phyloP scores from a whole-genome alignment of 495 filamentous ascomycete species.

The Aspergillus kassunensis region DNA sequence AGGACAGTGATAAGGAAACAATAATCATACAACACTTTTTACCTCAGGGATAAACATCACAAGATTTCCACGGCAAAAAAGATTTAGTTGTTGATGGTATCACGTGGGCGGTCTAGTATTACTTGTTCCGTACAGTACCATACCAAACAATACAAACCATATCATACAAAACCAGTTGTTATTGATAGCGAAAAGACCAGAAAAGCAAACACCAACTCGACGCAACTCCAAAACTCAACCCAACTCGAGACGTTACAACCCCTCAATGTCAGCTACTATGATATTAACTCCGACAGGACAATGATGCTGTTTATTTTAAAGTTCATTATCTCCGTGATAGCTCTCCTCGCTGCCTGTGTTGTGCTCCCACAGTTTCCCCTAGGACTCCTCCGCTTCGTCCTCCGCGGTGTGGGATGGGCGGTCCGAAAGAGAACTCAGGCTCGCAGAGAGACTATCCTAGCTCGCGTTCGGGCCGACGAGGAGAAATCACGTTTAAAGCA shows the following conservation, averaged over 20 bases:
- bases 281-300: neutral
- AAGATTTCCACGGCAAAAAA: conserved; percentile 10
- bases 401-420: conserved; percentile 57
- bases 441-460: conserved; percentile 58
- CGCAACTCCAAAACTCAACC: neutral
- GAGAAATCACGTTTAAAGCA: conserved; percentile 44
- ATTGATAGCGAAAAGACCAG: conserved; percentile 17
- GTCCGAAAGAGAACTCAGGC: conserved; percentile 63
- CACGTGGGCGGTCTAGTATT: conserved; percentile 9
- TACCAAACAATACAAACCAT: conserved; percentile 4
- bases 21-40: neutral
- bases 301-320: conserved; percentile 40
- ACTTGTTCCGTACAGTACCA: neutral
- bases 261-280: conserved; percentile 8
- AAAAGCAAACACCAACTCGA: conserved; percentile 7
- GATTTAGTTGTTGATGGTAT: neutral
- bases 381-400: conserved; percentile 31
- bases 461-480: conserved; percentile 57
- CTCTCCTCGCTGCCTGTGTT: conserved; percentile 33
- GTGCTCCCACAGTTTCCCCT: conserved; percentile 37
- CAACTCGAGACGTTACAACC: neutral
- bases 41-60: conserved; percentile 4
- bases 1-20: neutral
- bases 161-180: conserved; percentile 1
- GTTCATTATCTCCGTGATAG: conserved; percentile 29